Evolutionary conservation across 768 basidiomycete species (phyloP).

Genomic region (Tricholoma flavovirens): DNA sequence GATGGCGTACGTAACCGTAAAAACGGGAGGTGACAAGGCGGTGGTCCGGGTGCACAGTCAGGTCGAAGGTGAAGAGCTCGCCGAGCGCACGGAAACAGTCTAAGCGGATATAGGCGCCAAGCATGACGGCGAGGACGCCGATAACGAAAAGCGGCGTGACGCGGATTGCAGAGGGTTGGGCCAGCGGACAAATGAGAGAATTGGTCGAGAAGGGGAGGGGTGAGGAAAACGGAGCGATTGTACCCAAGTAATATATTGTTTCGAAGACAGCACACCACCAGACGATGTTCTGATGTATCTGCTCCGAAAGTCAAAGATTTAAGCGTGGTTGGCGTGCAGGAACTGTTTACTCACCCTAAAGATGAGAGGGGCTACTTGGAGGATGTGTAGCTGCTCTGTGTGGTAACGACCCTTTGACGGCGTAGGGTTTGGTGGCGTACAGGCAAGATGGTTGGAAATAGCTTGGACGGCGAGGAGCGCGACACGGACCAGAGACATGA

Average conservation of each 20-base stretch:
- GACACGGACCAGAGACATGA: constrained; percentile 37
- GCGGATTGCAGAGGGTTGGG: constrained; percentile 17
- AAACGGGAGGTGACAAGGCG: constrained; percentile 37
- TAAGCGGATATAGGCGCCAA: constrained; percentile 36
- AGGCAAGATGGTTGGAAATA: constrained; percentile 37
- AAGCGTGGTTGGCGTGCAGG: neutral
- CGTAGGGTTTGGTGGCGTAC: constrained; percentile 44
- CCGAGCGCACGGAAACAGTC: constrained; percentile 41
- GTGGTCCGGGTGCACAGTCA: constrained; percentile 39
- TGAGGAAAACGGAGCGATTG: constrained; percentile 14
- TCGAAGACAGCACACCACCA: constrained; percentile 19
- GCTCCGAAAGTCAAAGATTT: neutral
- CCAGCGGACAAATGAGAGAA: constrained; percentile 23
- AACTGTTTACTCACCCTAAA: constrained; percentile 31
- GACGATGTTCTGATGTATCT: constrained; percentile 17
- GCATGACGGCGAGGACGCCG: constrained; percentile 28
- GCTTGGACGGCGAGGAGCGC: constrained; percentile 37
- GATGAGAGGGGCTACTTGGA: constrained; percentile 43
- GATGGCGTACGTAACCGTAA: constrained; percentile 44
- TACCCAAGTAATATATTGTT: constrained; percentile 12
- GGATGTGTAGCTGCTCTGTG: constrained; percentile 34
- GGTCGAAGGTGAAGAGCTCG: constrained; percentile 43
- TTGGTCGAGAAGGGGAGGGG: constrained; percentile 27
- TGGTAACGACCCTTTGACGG: constrained; percentile 40
- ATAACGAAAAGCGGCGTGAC: constrained; percentile 29